Base-by-base conservation (phyloP, 169 alveolate species). In the Plasmodium yoelii region DNA sequence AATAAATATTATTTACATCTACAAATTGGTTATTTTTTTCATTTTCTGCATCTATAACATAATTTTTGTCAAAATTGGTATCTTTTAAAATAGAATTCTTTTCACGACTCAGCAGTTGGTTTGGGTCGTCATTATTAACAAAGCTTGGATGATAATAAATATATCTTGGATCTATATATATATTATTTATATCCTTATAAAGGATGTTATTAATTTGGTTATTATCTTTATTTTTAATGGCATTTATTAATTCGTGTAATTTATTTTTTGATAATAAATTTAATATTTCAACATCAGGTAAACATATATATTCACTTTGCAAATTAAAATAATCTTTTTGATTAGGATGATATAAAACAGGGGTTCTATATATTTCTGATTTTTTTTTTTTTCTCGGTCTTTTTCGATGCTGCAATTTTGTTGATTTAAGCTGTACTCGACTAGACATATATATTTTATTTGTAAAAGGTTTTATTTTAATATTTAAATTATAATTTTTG, bases 391-490 rank as follows among this genome's bases (percentile, higher is more conserved):
- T 86, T 26, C 67, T 86, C 2, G 91, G 91, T 47, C 91, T 68
- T 55, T 86, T 86, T 24, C 91, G 57, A 63, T 86, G 73, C 47
- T 86, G 91, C 44, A 86, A 53, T 70, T 86, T 86, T 9, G 91
- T 86, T n/a, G 91, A 86, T 49, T 86, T 86, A 57, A 86, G 42
- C 51, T 86, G 91, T 0, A 86, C 91, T 57, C 91, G 69, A 18
- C 91, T 63, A 13, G 91, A 68, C 91, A 86, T 86, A 55, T 39
- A 86, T 6, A 86, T 86, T 70, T 55, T 86, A 18, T 86, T 65
- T 24, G 82, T 53, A 60, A 68, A 68, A 15, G 53, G 55, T 26
- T 82, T 82, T 46, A 56, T 19, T 53, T 61, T 82, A 1, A 65
- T 49, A 53, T 34, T 82, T 24, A 82, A 9, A n/a, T 67, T 82